phyloP scores from a whole-genome alignment of 305 asterid genomes.

The Ilex paraguariensis region DNA sequence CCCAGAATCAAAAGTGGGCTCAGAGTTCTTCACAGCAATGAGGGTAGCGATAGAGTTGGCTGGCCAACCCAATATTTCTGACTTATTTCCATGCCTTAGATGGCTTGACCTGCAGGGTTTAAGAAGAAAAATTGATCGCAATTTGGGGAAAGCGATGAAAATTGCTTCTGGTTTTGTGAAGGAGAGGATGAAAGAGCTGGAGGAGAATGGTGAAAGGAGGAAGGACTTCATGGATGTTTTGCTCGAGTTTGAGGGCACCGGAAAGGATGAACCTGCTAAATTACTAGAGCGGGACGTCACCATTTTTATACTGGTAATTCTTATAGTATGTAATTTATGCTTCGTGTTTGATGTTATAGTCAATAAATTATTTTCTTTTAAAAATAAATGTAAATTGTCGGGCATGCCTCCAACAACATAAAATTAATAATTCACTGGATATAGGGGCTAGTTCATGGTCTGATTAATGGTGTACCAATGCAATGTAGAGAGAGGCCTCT shows the following conservation, averaged over 20 bases:
- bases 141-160: constrained; percentile 29
- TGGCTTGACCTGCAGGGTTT: constrained; percentile 51
- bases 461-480: no score
- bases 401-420: no score
- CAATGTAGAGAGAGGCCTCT: no score
- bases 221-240: constrained; percentile 46
- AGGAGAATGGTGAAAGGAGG: constrained; percentile 8
- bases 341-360: neutral
- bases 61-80: constrained; percentile 47
- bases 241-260: constrained; percentile 30
- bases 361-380: neutral
- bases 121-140: constrained; percentile 24
- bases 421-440: no score
- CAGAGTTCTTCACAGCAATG: constrained; percentile 46
- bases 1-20: constrained; percentile 36
- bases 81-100: constrained; percentile 45
- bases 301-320: constrained; percentile 39
- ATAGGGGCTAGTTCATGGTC: no score
- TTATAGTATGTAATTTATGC: neutral
- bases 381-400: neutral
- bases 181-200: constrained; percentile 24
- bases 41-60: constrained; percentile 33
- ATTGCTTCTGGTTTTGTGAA: constrained; percentile 35
- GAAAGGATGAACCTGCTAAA: constrained; percentile 32
- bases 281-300: constrained; percentile 36